phyloP scores from a whole-genome alignment of 2,329 filamentous ascomycete species.

The Huntiella savannae region DNA sequence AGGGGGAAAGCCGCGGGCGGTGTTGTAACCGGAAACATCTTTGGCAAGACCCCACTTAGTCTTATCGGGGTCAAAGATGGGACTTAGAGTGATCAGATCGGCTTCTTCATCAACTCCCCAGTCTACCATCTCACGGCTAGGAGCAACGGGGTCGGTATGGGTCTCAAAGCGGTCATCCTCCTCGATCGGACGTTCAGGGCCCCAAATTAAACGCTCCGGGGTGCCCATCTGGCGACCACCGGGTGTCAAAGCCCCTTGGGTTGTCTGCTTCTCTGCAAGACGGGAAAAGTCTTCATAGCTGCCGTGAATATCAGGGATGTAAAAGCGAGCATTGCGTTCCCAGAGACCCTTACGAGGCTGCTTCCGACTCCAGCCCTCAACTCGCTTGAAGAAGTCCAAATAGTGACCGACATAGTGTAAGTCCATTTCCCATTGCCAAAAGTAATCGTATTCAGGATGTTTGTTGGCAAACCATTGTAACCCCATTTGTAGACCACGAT shows the following conservation, averaged over 20 bases:
- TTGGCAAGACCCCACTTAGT: slow-evolving; percentile 70
- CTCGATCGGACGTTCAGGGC: slow-evolving; percentile 51
- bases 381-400: slow-evolving; percentile 52
- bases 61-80: slow-evolving; percentile 73
- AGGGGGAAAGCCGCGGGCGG: slow-evolving; percentile 37
- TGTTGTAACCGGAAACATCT: slow-evolving; percentile 70
- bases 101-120: slow-evolving; percentile 88
- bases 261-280: slow-evolving; percentile 20
- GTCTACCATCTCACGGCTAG: slow-evolving; percentile 51
- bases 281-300: slow-evolving; percentile 53
- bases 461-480: slow-evolving; percentile 81
- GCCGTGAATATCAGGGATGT: slow-evolving; percentile 57
- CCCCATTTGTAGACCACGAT: slow-evolving; percentile 83
- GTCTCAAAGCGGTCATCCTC: slow-evolving; percentile 52
- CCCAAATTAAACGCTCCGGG: slow-evolving; percentile 54
- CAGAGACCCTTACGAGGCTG: slow-evolving; percentile 67
- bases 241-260: neutral
- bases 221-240: slow-evolving; percentile 5
- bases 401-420: slow-evolving; percentile 78
- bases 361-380: slow-evolving; percentile 47
- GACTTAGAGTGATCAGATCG: slow-evolving; percentile 80
- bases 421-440: slow-evolving; percentile 95
- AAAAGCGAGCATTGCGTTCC: slow-evolving; percentile 65
- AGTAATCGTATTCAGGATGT: slow-evolving; percentile 77
- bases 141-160: slow-evolving; percentile 55